Conservation (phyloP, 257 asterid genomes). For the Salvia splendens region DNA sequence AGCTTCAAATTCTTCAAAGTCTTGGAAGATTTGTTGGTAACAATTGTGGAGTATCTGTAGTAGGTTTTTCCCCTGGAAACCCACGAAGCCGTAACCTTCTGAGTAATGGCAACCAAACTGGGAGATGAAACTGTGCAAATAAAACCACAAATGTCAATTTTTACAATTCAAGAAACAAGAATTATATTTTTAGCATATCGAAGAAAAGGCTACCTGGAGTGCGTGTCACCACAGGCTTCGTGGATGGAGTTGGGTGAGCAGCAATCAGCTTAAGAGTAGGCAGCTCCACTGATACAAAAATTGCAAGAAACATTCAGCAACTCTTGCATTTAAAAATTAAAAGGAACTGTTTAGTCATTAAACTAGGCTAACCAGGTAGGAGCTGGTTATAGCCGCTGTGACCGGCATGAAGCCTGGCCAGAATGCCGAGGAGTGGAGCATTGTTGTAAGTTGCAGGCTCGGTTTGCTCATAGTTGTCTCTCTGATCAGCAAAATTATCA, state of each 20-base stretch:
- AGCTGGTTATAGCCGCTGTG: constrained; percentile 79
- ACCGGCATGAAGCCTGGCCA: constrained; percentile 83
- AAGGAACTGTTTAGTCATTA: not conserved
- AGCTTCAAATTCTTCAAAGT: constrained; percentile 70
- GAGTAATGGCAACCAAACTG: constrained; percentile 48
- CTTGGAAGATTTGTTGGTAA: constrained; percentile 80
- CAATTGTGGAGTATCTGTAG: constrained; percentile 70
- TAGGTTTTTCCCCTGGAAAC: constrained; percentile 61
- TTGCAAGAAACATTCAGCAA: not conserved
- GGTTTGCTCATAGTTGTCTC: constrained; percentile 94
- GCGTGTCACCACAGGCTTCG: constrained; percentile 47
- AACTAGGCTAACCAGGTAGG: constrained; percentile 61
- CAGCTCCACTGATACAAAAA: constrained; percentile 44
- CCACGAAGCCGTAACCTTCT: constrained; percentile 73
- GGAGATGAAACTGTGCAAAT: constrained; percentile 49
- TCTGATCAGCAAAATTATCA: constrained; percentile 90
- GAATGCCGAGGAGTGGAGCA: constrained; percentile 81
- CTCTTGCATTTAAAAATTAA: not conserved
- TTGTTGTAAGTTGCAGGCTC: constrained; percentile 99
- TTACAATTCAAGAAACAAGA: not conserved
- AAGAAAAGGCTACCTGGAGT: constrained; percentile 53
- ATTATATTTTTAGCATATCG: not conserved
- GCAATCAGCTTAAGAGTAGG: constrained; percentile 49
- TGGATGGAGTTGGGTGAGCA: constrained; percentile 43
- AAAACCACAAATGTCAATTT: constrained; percentile 17